Evolutionary conservation across 2,329 filamentous ascomycete genomes (phyloP).

Genomic region (Cercospora sesami): DNA sequence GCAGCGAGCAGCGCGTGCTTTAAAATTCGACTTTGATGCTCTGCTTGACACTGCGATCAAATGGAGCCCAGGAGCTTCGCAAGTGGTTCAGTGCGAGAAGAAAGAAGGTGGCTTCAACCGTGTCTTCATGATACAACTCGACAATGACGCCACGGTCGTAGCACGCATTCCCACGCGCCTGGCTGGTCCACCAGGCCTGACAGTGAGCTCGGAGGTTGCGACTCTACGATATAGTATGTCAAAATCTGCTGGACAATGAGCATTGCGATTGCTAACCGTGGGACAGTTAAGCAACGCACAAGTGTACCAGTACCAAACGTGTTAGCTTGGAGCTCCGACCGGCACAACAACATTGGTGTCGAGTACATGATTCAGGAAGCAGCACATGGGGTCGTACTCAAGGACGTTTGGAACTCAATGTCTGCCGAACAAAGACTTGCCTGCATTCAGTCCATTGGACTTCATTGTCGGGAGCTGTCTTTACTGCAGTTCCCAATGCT

Average conservation of each 20-base stretch:
- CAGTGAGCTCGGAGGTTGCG: slow-evolving; percentile 1
- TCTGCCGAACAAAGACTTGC: not conserved
- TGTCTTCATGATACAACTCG: not conserved
- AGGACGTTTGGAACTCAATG: not conserved
- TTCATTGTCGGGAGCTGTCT: not conserved
- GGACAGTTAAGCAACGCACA: not conserved
- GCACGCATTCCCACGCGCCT: not conserved
- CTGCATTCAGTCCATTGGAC: not conserved
- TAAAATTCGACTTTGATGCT: not conserved
- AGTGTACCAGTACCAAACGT: not conserved
- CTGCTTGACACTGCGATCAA: not conserved
- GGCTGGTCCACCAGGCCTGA: not conserved
- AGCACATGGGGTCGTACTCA: not conserved
- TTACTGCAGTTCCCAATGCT: not conserved
- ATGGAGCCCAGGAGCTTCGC: not conserved
- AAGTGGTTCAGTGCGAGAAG: not conserved
- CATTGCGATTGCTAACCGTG: not conserved
- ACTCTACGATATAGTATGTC: not conserved
- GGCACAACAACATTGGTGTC: not conserved
- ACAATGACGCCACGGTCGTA: not conserved
- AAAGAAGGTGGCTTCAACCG: not conserved
- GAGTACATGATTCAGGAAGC: slow-evolving; percentile 5
- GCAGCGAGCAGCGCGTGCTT: not conserved
- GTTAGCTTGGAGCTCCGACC: not conserved
- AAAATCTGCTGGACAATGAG: too few relatives aligned